Conservation (phyloP, 371 early-diverging fungal genomes). For the Syncephalastrum sp. region DNA sequence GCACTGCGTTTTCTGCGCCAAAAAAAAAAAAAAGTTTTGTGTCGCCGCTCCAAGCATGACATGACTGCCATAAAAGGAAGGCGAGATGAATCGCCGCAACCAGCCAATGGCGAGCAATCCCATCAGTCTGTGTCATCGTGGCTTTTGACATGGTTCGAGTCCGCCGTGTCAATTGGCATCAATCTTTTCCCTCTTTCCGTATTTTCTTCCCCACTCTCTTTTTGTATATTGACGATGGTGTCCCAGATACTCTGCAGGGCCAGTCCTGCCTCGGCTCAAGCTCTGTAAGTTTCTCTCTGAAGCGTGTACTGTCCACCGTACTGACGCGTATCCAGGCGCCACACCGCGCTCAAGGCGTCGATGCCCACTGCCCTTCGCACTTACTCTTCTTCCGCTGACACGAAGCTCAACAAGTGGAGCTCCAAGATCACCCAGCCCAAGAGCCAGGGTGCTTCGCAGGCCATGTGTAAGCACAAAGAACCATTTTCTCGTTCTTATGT, state of each 20-base stretch:
- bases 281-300: constrained; percentile 25
- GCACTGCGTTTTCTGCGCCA: no score
- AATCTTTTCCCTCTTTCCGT: constrained; percentile 10
- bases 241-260: constrained; percentile 36
- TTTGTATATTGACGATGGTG: constrained; percentile 25
- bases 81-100: no score
- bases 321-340: neutral
- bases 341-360: constrained; percentile 9
- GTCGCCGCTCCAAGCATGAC: no score
- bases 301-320: neutral
- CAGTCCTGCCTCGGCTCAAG: constrained; percentile 17
- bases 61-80: no score
- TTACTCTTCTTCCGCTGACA: constrained; percentile 38
- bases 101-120: no score
- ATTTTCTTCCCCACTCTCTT: constrained; percentile 4
- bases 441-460: constrained; percentile 94
- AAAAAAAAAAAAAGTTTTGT: no score
- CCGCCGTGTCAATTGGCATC: neutral
- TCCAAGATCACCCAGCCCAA: constrained; percentile 90
- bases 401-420: constrained; percentile 75
- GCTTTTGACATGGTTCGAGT: no score
- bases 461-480: constrained; percentile 78
- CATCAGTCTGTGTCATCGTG: no score
- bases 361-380: constrained; percentile 34
- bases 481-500: no score